These are phyloP conservation scores for Zygoascus hellenicus DNA, from an alignment of 1,139 yeast genomes.

Conservation along the genomic window DNA sequence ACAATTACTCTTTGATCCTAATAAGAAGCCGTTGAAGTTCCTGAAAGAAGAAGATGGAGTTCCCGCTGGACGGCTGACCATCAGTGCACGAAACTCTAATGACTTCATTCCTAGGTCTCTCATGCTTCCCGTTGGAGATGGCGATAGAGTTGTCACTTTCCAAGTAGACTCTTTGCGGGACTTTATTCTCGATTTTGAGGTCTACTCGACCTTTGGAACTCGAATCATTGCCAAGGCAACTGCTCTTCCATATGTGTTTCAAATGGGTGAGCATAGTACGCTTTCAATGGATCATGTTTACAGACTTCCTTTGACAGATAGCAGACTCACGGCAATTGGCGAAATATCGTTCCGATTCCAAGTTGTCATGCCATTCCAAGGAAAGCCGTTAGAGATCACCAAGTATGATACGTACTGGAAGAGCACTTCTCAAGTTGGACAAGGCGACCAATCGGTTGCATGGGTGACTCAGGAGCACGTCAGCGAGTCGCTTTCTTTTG, in stretches of 20 bases:
- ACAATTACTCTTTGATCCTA: conserved; percentile 64
- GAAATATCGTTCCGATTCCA: conserved; percentile 72
- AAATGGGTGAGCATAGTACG: conserved; percentile 25
- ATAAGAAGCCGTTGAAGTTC: conserved; percentile 35
- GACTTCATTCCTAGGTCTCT: conserved; percentile 81
- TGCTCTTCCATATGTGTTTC: conserved; percentile 54
- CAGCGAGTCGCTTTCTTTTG: conserved; percentile 55
- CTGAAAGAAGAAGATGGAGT: conserved; percentile 34
- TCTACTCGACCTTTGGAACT: conserved; percentile 93
- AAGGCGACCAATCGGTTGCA: conserved; percentile 65
- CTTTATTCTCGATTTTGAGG: conserved; percentile 80
- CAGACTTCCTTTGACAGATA: conserved; percentile 74
- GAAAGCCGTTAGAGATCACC: conserved; percentile 78
- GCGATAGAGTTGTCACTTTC: conserved; percentile 68
- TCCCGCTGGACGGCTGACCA: conserved; percentile 57
- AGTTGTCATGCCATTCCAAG: conserved; percentile 84
- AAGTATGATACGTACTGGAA: conserved; percentile 98
- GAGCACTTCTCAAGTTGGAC: conserved; percentile 52
- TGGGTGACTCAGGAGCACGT: conserved; percentile 26
- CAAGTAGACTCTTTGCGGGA: conserved; percentile 78
- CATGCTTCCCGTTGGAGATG: conserved; percentile 70
- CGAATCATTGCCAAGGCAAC: conserved; percentile 85
- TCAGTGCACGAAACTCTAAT: conserved; percentile 48
- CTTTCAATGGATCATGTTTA: conserved; percentile 27
- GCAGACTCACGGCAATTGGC: conserved; percentile 77